phyloP scores from a whole-genome alignment of 2,329 filamentous ascomycete genomes.

The Ceratocystiopsis sp. region DNA sequence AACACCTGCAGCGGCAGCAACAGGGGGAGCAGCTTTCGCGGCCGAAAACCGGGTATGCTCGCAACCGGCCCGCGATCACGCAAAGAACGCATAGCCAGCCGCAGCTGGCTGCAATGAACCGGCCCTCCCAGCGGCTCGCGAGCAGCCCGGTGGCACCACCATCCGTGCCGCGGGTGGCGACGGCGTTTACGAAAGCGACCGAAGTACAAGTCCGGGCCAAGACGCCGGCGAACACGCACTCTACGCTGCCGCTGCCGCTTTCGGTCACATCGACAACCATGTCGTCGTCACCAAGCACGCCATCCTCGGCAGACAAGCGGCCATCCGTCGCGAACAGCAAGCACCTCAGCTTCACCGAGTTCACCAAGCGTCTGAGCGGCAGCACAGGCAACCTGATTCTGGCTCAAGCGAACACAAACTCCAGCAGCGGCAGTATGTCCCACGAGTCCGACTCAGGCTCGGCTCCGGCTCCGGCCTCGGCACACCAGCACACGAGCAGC shows the following conservation, averaged over 20 bases:
- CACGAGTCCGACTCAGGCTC: constrained; percentile 11
- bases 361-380: constrained; percentile 41
- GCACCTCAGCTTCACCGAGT: constrained; percentile 43
- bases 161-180: constrained; percentile 8
- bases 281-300: neutral
- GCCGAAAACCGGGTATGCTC: constrained; percentile 37
- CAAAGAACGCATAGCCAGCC: constrained; percentile 32
- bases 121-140: constrained; percentile 4
- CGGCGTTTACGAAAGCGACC: neutral
- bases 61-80: constrained; percentile 24
- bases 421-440: constrained; percentile 25
- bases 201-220: too few relatives aligned
- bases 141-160: constrained; percentile 8
- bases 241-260: constrained; percentile 9
- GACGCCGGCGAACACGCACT: too few relatives aligned
- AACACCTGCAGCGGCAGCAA: neutral
- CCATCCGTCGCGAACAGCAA: constrained; percentile 37
- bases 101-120: constrained; percentile 26
- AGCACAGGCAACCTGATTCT: constrained; percentile 42
- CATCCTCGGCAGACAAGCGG: constrained; percentile 21
- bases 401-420: constrained; percentile 35
- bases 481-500: neutral
- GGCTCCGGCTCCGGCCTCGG: neutral
- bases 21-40: constrained; percentile 13
- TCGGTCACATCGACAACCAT: constrained; percentile 1